Base-by-base conservation (phyloP, 2,329 filamentous ascomycete genomes). In the Penicillium aurantiogriseum region DNA sequence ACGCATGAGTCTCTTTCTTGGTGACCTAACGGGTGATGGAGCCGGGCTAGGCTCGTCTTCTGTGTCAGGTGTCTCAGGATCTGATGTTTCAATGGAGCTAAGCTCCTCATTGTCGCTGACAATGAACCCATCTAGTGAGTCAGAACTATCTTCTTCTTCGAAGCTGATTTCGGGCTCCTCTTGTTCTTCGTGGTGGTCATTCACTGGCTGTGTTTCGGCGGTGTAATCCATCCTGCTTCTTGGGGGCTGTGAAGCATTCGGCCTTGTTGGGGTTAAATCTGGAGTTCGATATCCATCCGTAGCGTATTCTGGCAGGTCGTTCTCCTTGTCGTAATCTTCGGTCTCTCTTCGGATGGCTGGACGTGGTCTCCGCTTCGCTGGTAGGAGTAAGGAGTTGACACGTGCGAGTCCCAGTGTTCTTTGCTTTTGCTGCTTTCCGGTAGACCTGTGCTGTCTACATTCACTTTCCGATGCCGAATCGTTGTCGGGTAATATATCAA, bases 51-150 rank as follows among this genome's bases (percentile, higher is more conserved):
- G 15, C 19, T 59, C 57, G 6, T 71, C 62, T 33, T 70, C 67
- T 56, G 66, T 64, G 19, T 71, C 61, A 21, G 69, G 65, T 57
- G 65, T 64, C 51, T 74, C 73, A 47, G 63, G 57, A 31, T 67
- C 69, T 9, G 70, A 69, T 50, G 65, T 67, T 49, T 74, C 71
- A 58, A 71, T 62, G 33, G 67, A 74, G 56, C 73, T 76, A 25
- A 68, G 54, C 49, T 75, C 69, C 13, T 76, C 73, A 67, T 75
- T 69, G 61, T 76, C 73, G 49, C 72, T 74, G 57, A 76, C 71
- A 62, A 78, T 72, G 51, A 77, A 77, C 51, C 71, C 74, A 29
- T 76, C 72, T 35, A 77, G 61, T 42, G 74, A 77, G 57, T 74
- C 66, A 47, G 71, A 71, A 48, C 69, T 69, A 63, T 73, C 69